Base-by-base conservation (phyloP, 805 yeast genomes). In the Barnettozyma sucrosica region DNA sequence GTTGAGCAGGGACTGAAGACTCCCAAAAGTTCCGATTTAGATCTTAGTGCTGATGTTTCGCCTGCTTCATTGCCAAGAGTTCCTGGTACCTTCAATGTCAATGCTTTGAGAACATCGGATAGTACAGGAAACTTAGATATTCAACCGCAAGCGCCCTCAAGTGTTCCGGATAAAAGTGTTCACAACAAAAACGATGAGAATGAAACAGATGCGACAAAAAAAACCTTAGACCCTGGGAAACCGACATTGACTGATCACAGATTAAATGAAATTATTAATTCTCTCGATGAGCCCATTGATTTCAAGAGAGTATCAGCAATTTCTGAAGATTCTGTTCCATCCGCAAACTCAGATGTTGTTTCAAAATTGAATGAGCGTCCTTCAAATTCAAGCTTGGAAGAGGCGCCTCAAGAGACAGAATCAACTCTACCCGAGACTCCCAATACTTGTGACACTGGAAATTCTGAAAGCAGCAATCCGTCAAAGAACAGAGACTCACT, bases 221-320 rank as follows among this genome's bases (percentile, higher is more conserved):
- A 68, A 34, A 71, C 76, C 2, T 63, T 75, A 62, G 80, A 76
- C 55, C 80, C 80, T 3, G 76, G 74, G 0, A 70, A 65, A 49
- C 67, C 60, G 4, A 25, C 45, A 14, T 38, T 40, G 34, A 47
- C 14, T 5, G 56, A 51, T 41, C 37, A 42, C 34, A 48, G 55
- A 14, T 55, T 57, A 16, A 51, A 52, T 41, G 57, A 55, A 2
- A 33, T 57, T 10, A 56, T 55, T 54, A 46, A 58, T 45, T 60
- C 70, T 3, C 50, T 69, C 24, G 72, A 70, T 51, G 71, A 68
- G 23, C 72, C 74, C 8, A 66, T 70, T 19, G 66, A 65, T 46
- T 67, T 71, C 52, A 70, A 68, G 24, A 61, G 75, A 41, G 72
- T 70, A 3, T 68, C 74, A 0, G 66, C 72, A 2, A 58, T 55